These are phyloP conservation scores for Neonectria ditissima DNA, from an alignment of 2,329 filamentous ascomycete genomes.

Conservation along the genomic window DNA sequence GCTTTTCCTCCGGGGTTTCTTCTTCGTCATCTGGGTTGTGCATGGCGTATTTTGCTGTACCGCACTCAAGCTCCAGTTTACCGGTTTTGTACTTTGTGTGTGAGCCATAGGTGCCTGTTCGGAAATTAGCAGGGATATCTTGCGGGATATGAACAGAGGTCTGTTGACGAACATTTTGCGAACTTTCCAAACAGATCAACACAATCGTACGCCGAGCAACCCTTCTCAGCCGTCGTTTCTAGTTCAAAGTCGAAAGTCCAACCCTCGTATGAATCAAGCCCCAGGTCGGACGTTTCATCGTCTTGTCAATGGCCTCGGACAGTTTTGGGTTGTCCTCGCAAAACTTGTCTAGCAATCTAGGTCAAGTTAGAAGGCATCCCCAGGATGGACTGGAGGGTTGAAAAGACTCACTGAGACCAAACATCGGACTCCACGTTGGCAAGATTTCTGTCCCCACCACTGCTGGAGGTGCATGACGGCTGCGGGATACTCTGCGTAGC, in stretches of 20 bases:
- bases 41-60: conserved; percentile 1
- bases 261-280: not conserved
- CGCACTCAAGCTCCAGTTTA: not conserved
- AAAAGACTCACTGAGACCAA: conserved; percentile 1
- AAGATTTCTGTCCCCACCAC: not conserved
- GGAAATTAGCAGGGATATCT: no score
- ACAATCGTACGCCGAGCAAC: not conserved
- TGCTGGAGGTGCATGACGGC: not conserved
- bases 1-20: not conserved
- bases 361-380: not conserved
- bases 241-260: conserved; percentile 7
- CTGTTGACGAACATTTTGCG: not conserved
- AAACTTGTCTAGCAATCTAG: not conserved
- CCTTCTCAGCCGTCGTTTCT: not conserved
- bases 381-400: not conserved
- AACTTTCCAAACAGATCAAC: conserved; percentile 5
- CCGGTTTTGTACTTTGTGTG: not conserved
- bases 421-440: conserved; percentile 2
- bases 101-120: conserved; percentile 1
- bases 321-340: conserved; percentile 6
- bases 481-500: not conserved
- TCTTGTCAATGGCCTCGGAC: not conserved
- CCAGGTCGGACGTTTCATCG: not conserved
- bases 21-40: not conserved
- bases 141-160: no score